These are phyloP conservation scores for Blastocystis sp. DNA, from an alignment of 352 stramenopile genomes.

Conservation along the genomic window DNA sequence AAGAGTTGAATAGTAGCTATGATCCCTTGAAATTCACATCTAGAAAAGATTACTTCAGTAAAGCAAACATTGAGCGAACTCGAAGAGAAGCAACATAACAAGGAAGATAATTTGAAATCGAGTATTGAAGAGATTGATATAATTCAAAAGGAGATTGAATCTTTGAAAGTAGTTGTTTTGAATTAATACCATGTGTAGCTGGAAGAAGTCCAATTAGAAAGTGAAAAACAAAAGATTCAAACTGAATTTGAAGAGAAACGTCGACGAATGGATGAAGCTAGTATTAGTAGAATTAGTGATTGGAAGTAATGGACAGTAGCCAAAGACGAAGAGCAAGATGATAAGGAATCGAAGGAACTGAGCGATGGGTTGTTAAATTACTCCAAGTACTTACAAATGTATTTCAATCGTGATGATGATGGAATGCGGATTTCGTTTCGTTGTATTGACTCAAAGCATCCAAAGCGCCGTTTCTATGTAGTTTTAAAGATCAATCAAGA, in stretches of 20 bases:
- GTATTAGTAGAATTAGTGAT: background rate
- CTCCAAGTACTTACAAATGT: conserved; percentile 1
- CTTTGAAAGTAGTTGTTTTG: background rate
- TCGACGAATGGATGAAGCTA: background rate
- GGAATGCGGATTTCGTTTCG: conserved; percentile 25
- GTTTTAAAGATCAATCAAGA: conserved; percentile 9
- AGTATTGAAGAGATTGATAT: conserved; percentile 9
- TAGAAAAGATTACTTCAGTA: background rate
- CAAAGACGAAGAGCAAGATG: background rate
- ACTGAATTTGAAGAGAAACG: conserved; percentile 7
- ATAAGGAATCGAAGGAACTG: conserved; percentile 11
- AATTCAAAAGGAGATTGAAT: conserved; percentile 20
- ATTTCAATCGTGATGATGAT: background rate
- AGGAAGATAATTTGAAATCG: background rate
- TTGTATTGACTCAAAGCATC: conserved; percentile 16
- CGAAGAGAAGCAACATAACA: background rate
- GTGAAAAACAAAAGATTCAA: background rate
- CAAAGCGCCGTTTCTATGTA: conserved; percentile 32
- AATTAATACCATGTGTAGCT: background rate
- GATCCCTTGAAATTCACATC: background rate
- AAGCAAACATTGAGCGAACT: background rate
- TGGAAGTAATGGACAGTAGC: background rate
- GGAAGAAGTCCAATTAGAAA: background rate
- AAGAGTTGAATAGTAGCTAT: background rate
- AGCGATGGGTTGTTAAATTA: conserved; percentile 1